Base-by-base conservation (phyloP, 2,329 filamentous ascomycete species). In the Trichoderma endophyticum region DNA sequence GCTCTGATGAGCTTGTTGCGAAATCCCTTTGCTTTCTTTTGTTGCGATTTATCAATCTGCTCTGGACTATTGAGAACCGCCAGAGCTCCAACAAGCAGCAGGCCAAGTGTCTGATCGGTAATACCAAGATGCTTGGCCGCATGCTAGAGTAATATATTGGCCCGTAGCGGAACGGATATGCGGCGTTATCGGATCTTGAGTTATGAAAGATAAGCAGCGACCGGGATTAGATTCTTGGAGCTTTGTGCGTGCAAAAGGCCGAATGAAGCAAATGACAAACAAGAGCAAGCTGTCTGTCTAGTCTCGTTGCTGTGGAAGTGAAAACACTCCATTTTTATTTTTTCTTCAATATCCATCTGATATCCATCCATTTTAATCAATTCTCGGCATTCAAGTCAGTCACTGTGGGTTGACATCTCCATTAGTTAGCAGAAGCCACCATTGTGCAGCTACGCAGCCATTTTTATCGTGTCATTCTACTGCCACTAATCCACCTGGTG, bases 381-480 rank as follows among this genome's bases (percentile, higher is more conserved):
- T 6, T 51, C 18, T 21, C 43, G 43, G 43, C 21, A 51, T 51
- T 39, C n/a, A 7, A 54, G 11, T 6, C n/a, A 54, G 5, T 21
- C 21, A 12, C 48, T 24, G 48, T 54, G 48, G 48, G 21, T 54
- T 54, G 48, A 24, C 48, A 54, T 54, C 9, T 54, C 48, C 39
- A 9, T n/a, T 43, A n/a, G 48, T 24, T 54, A 54, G 48, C 48
- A 54, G 48, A 54, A 21, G 51, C 64, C 48, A 28, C 11, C n/a
- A 18, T 51, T 51, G 43, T 51, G 43, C 43, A 51, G 43, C 43
- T 51, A 21, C 43, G 43, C 48, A 54, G 48, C 48, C 21, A 24
- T 54, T 54, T 48, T 34, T n/a, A 59, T 68, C 65, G 36, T 68
- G 65, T 68, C 65, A 68, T 68, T 68, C 65, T n/a, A 15, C 54